Conservation (phyloP, 805 yeast genomes). For the Pichia sporocuriosa region DNA sequence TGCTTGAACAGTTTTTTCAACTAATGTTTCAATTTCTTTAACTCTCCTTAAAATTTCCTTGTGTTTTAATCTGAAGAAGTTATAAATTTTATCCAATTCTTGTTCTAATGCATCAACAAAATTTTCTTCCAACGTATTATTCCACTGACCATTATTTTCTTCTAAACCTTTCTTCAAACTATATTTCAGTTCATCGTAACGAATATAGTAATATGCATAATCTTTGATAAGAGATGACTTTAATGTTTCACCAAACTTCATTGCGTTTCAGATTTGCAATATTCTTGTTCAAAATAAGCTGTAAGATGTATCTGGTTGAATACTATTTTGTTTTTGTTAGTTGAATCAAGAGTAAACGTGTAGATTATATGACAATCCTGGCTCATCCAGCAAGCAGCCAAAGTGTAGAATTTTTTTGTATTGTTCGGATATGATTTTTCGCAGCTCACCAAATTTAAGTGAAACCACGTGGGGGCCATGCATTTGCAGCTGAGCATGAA, state of each 20-base stretch:
- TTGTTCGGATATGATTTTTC: too few relatives aligned
- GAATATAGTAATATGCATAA: conserved; percentile 83
- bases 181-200: conserved; percentile 85
- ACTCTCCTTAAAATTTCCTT: conserved; percentile 82
- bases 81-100: conserved; percentile 88
- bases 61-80: conserved; percentile 82
- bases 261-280: conserved; percentile 24
- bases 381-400: too few relatives aligned
- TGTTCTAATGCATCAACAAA: conserved; percentile 69
- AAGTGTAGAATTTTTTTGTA: too few relatives aligned
- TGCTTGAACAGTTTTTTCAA: conserved; percentile 47
- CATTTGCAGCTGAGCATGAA: too few relatives aligned
- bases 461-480: too few relatives aligned
- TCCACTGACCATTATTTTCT: conserved; percentile 56
- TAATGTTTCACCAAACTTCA: conserved; percentile 96
- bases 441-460: too few relatives aligned
- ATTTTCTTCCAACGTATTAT: conserved; percentile 69
- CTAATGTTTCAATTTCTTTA: conserved; percentile 71
- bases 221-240: conserved; percentile 84
- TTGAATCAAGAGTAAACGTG: too few relatives aligned
- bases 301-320: too few relatives aligned
- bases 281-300: too few relatives aligned
- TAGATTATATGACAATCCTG: too few relatives aligned
- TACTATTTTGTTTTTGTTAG: too few relatives aligned
- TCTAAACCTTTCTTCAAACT: conserved; percentile 65